Evolutionary conservation across 2,329 filamentous ascomycete species (phyloP).

Genomic region (Penicillium hesseltinei): DNA sequence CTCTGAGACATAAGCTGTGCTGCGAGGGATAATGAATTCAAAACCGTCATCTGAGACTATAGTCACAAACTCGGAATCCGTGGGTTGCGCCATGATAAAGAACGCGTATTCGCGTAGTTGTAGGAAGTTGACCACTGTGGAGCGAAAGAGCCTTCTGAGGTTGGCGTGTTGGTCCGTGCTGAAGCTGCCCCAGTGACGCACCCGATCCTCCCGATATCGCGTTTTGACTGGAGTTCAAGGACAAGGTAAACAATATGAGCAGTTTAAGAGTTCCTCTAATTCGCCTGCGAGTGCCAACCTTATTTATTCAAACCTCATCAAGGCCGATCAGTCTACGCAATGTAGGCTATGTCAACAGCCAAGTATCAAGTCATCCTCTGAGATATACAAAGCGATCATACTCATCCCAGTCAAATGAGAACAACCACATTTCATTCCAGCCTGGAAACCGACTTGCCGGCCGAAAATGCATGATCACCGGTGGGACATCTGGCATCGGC

Average conservation of each 20-base stretch:
- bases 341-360: background rate
- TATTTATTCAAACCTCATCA: background rate
- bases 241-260: background rate
- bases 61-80: slow-evolving; percentile 57
- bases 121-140: slow-evolving; percentile 6
- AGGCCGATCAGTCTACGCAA: slow-evolving; percentile 1
- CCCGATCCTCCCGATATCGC: background rate
- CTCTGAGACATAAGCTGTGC: slow-evolving; percentile 59
- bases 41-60: slow-evolving; percentile 64
- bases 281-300: background rate
- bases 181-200: slow-evolving; percentile 7
- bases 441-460: slow-evolving; percentile 31
- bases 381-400: slow-evolving; percentile 2
- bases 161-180: slow-evolving; percentile 13
- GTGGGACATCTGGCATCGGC: slow-evolving; percentile 70
- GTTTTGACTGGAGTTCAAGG: background rate
- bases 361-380: background rate
- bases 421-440: slow-evolving; percentile 4
- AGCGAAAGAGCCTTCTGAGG: slow-evolving; percentile 8
- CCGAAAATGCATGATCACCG: slow-evolving; percentile 59
- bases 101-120: slow-evolving; percentile 15
- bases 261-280: background rate
- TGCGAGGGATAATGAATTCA: slow-evolving; percentile 62
- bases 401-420: slow-evolving; percentile 8
- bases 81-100: slow-evolving; percentile 13